Evolutionary conservation across 768 basidiomycete genomes (phyloP).

Genomic region (Mycena kentingensis): DNA sequence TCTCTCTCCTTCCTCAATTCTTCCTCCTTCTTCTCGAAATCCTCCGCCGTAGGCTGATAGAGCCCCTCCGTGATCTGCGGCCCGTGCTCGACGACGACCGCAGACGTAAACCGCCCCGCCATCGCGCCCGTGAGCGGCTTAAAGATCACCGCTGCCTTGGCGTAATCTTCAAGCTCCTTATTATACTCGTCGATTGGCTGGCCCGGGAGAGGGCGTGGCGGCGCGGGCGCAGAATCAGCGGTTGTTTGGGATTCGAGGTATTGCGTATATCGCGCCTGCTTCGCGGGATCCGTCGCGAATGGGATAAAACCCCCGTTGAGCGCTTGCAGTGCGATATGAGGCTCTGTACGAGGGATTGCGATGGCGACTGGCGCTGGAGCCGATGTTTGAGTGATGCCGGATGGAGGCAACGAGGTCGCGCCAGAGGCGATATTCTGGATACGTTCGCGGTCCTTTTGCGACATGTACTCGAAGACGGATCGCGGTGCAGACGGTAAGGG

Average conservation of each 20-base stretch:
- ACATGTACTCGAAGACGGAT: slow-evolving; percentile 94
- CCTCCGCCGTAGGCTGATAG: slow-evolving; percentile 56
- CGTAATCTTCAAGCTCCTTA: slow-evolving; percentile 83
- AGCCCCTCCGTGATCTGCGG: slow-evolving; percentile 68
- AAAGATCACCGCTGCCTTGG: slow-evolving; percentile 86
- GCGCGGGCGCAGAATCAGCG: slow-evolving; percentile 44
- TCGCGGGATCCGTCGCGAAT: slow-evolving; percentile 71
- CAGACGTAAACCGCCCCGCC: slow-evolving; percentile 91
- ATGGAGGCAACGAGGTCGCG: slow-evolving; percentile 29
- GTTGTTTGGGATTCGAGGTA: slow-evolving; percentile 78
- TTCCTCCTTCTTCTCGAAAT: slow-evolving; percentile 45
- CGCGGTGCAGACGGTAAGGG: slow-evolving; percentile 66
- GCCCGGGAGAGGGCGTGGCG: slow-evolving; percentile 53
- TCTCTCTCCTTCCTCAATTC: slow-evolving; percentile 44
- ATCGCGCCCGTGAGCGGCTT: slow-evolving; percentile 91
- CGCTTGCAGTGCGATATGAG: slow-evolving; percentile 83
- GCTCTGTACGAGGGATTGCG: slow-evolving; percentile 64
- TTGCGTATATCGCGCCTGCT: slow-evolving; percentile 82
- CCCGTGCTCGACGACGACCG: slow-evolving; percentile 67
- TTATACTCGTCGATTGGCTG: slow-evolving; percentile 72
- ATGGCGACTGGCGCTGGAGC: slow-evolving; percentile 32
- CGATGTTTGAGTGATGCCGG: slow-evolving; percentile 22
- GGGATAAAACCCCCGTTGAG: slow-evolving; percentile 83
- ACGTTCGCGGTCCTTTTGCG: slow-evolving; percentile 87
- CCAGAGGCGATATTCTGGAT: slow-evolving; percentile 59